A percentile compares a stretch with the other conserved stretches of the same genome.
These are phyloP conservation scores for Candida berthetii DNA, from an alignment of 805 yeast species.

Conservation along the genomic window DNA sequence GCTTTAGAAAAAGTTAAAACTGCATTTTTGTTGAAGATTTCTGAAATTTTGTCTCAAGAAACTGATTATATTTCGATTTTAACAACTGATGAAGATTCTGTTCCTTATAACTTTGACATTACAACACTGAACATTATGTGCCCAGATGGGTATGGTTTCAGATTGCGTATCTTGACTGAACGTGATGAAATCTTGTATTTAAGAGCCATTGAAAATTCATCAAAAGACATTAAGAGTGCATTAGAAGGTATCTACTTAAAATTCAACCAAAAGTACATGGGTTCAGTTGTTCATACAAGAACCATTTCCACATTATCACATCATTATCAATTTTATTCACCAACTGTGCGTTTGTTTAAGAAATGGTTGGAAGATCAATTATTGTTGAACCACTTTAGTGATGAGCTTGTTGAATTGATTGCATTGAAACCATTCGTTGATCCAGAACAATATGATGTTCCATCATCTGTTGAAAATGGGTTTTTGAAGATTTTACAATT, in stretches of 20 bases:
- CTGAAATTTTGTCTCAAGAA: conserved; percentile 38
- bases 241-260: conserved; percentile 57
- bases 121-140: conserved; percentile 60
- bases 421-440: conserved; percentile 84
- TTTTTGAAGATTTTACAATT: conserved; percentile 69
- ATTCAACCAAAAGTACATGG: conserved; percentile 59
- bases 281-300: conserved; percentile 75
- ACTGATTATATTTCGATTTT: conserved; percentile 53
- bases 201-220: conserved; percentile 63
- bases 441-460: conserved; percentile 77
- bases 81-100: conserved; percentile 53
- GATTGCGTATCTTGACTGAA: conserved; percentile 70
- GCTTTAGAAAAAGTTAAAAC: conserved; percentile 87
- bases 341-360: conserved; percentile 81
- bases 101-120: conserved; percentile 60
- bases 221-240: conserved; percentile 50
- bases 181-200: conserved; percentile 73
- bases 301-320: conserved; percentile 65
- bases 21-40: conserved; percentile 76
- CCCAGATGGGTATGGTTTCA: conserved; percentile 89
- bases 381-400: conserved; percentile 62
- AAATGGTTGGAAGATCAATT: conserved; percentile 86
- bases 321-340: conserved; percentile 65
- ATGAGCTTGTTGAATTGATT: conserved; percentile 76
- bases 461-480: conserved; percentile 76